phyloP scores from a whole-genome alignment of 2,329 filamentous ascomycete species.

The Coniochaeta hoffmannii region DNA sequence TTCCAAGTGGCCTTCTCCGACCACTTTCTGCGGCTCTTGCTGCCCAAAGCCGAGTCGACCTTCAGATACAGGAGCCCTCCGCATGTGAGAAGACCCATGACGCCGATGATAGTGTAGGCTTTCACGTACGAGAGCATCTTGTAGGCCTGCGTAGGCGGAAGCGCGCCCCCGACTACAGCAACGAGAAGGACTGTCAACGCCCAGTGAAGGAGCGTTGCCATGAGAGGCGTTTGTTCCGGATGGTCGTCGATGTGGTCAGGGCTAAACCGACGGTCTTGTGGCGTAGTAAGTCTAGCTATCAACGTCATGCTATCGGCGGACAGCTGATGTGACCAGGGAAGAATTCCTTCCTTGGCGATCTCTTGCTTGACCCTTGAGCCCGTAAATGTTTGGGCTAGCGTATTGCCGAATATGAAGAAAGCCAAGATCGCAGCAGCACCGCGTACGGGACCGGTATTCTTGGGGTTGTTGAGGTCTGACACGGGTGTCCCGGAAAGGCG shows the following conservation, averaged over 20 bases:
- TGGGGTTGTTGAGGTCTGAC: conserved; percentile 9
- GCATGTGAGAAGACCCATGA: conserved; percentile 7
- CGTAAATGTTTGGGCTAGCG: conserved; percentile 41
- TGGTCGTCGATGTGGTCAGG: conserved; percentile 5
- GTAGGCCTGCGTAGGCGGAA: conserved; percentile 8
- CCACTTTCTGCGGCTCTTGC: neutral
- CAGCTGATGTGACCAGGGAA: conserved; percentile 33
- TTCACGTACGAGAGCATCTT: conserved; percentile 18
- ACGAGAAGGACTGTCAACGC: conserved; percentile 7
- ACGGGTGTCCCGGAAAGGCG: conserved; percentile 9
- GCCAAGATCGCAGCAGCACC: conserved; percentile 34
- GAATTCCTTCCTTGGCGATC: conserved; percentile 49
- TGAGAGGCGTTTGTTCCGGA: conserved; percentile 8
- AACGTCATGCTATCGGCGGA: conserved; percentile 15
- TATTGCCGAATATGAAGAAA: conserved; percentile 39
- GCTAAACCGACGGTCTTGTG: neutral
- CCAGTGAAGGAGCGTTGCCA: conserved; percentile 10
- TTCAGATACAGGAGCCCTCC: conserved; percentile 5
- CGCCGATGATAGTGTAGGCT: conserved; percentile 12
- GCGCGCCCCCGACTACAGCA: conserved; percentile 5
- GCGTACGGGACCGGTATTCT: conserved; percentile 8
- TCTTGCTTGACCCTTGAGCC: conserved; percentile 51
- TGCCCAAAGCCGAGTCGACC: neutral
- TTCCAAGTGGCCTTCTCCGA: neutral
- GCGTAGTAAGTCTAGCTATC: neutral